Base-by-base conservation (phyloP, 2,329 filamentous ascomycete species). In the Aspergillus intermedius region DNA sequence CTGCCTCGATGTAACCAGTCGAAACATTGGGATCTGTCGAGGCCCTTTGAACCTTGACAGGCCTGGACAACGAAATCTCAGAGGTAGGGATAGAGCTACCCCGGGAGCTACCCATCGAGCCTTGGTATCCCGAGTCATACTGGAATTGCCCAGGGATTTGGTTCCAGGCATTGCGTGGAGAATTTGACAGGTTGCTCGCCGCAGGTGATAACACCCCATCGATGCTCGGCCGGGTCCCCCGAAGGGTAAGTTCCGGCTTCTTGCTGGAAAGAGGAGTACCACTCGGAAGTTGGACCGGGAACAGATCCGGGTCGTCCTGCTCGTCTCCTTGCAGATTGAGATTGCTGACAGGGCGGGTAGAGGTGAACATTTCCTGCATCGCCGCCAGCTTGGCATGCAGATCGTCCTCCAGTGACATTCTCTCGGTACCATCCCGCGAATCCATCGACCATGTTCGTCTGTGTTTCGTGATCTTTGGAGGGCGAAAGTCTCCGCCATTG, bases 361-460 rank as follows among this genome's bases (percentile, higher is more conserved):
- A 75, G 12, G 68, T 69, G 49, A 74, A 74, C 73, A 74, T 74
- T 39, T 73, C 70, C 51, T 74, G 69, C 63, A 74, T 64, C 49
- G 62, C 65, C 23, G 60, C 58, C 21, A 75, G 59, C 54, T 73
- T 74, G 40, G 68, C 61, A 42, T 73, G 70, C 5, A 74, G 59
- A 51, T 75, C 73, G 48, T 74, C 73, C 54, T 74, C 72, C 39
- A 67, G 44, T 10, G 63, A 63, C 28, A 66, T 48, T 42, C 66
- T 74, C 60, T 57, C 69, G 5, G 76, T 71, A 28, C 72, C 72
- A 44, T 66, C 62, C 25, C 72, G 65, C 5, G 91, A 96, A 21
- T 89, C 91, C 78, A 95, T 88, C 8, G 91, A 96, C 90, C 91
- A 96, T 0, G 90, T 95, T 50, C 91, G 78, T 70, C 95, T 94